Evolutionary conservation across 2,329 filamentous ascomycete genomes (phyloP).

Genomic region (Teratosphaeria gauchensis): DNA sequence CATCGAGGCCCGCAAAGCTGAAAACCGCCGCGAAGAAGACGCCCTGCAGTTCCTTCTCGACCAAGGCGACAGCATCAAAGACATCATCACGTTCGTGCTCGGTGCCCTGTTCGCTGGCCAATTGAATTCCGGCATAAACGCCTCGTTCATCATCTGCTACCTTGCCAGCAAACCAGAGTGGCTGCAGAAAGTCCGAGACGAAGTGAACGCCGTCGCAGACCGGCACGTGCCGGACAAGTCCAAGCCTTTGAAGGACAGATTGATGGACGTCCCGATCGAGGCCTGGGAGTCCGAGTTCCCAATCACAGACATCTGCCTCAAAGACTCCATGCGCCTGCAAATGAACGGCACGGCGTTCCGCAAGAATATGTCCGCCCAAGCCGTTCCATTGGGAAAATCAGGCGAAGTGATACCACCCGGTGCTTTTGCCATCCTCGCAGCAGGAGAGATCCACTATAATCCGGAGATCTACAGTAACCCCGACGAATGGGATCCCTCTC

Average conservation of each 20-base stretch:
- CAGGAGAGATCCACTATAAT: conserved; percentile 43
- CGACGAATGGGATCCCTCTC: conserved; percentile 39
- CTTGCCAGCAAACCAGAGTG: conserved; percentile 40
- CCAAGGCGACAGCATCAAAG: conserved; percentile 34
- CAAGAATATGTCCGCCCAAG: conserved; percentile 39
- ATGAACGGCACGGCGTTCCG: conserved; percentile 41
- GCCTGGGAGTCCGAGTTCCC: conserved; percentile 50
- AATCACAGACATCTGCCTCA: conserved; percentile 41
- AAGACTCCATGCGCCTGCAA: conserved; percentile 46
- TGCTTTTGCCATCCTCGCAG: conserved; percentile 37
- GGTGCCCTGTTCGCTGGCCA: conserved; percentile 47
- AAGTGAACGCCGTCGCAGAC: conserved; percentile 38
- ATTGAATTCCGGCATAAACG: conserved; percentile 48
- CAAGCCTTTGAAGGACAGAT: conserved; percentile 27
- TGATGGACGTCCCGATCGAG: conserved; percentile 40
- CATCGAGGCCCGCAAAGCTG: conserved; percentile 36
- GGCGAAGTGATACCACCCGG: conserved; percentile 43
- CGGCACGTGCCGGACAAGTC: conserved; percentile 30
- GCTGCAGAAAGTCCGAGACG: conserved; percentile 35
- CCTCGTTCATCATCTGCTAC: conserved; percentile 44
- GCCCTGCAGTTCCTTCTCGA: conserved; percentile 47
- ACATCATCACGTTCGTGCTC: conserved; percentile 39
- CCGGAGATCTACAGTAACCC: conserved; percentile 41
- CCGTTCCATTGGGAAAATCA: conserved; percentile 34
- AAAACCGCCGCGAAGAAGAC: conserved; percentile 38